phyloP scores from a whole-genome alignment of 768 basidiomycete species.

The Tulasnella calospora region DNA sequence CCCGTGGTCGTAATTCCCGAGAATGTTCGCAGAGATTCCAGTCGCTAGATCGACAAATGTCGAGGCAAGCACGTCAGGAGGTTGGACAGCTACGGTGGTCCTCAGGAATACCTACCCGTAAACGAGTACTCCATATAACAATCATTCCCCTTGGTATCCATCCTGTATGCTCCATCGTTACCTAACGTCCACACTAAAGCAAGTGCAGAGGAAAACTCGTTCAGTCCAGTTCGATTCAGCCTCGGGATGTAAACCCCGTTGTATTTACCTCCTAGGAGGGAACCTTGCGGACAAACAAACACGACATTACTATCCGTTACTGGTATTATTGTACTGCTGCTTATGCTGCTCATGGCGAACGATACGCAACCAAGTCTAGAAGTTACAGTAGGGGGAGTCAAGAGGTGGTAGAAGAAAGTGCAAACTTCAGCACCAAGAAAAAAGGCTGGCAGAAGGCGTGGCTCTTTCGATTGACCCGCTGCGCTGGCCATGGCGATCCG shows the following conservation, averaged over 20 bases:
- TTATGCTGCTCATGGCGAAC: not conserved
- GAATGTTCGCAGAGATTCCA: not conserved
- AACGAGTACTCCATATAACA: not conserved
- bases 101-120: not conserved
- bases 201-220: not conserved
- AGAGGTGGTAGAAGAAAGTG: too few relatives aligned
- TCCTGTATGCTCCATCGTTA: not conserved
- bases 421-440: not conserved
- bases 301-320: not conserved
- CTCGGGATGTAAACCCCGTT: not conserved
- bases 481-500: not conserved
- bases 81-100: too few relatives aligned
- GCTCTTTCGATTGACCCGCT: too few relatives aligned
- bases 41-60: not conserved
- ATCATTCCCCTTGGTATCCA: not conserved
- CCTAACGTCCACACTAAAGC: not conserved
- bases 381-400: too few relatives aligned
- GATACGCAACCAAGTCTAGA: too few relatives aligned
- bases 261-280: not conserved
- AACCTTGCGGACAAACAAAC: not conserved
- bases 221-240: not conserved
- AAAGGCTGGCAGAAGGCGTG: not conserved
- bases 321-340: not conserved
- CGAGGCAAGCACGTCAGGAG: too few relatives aligned
- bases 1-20: slow-evolving; percentile 2